Percentiles rank a stretch among this genome's conserved stretches.
Conservation (phyloP, 2,329 filamentous ascomycete genomes). For the Fusarium secorum region DNA sequence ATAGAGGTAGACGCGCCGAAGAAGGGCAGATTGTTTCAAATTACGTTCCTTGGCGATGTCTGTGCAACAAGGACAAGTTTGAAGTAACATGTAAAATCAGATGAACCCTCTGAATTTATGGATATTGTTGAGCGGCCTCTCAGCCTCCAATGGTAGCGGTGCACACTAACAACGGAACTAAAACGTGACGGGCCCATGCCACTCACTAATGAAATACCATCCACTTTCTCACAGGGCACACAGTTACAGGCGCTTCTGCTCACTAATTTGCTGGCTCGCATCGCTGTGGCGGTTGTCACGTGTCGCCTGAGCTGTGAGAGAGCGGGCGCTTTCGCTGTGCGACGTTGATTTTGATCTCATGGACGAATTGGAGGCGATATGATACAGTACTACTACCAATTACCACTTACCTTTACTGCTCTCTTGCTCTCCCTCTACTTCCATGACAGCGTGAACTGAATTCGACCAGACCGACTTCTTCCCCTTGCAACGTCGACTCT, state of each 20-base stretch:
- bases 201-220: slow-evolving; percentile 8
- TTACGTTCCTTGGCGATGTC: slow-evolving; percentile 1
- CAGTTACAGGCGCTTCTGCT: slow-evolving; percentile 3
- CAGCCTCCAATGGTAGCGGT: neutral
- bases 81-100: slow-evolving; percentile 26
- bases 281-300: slow-evolving; percentile 35
- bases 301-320: slow-evolving; percentile 3
- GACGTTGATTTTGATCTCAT: slow-evolving; percentile 35
- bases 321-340: slow-evolving; percentile 26
- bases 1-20: slow-evolving; percentile 3
- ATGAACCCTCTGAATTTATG: slow-evolving; percentile 24
- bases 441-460: slow-evolving; percentile 6
- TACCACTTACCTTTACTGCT: neutral
- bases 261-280: slow-evolving; percentile 12
- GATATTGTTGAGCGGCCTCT: slow-evolving; percentile 11
- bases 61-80: slow-evolving; percentile 16
- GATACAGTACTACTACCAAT: slow-evolving; percentile 12
- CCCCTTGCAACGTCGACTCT: slow-evolving; percentile 28
- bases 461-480: slow-evolving; percentile 16
- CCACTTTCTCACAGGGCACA: slow-evolving; percentile 31
- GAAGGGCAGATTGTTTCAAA: slow-evolving; percentile 27
- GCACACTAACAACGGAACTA: slow-evolving; percentile 31
- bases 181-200: neutral
- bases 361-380: slow-evolving; percentile 12
- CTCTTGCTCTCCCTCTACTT: neutral